phyloP scores from a whole-genome alignment of 2,329 filamentous ascomycete species.

The Venturia pyrina region DNA sequence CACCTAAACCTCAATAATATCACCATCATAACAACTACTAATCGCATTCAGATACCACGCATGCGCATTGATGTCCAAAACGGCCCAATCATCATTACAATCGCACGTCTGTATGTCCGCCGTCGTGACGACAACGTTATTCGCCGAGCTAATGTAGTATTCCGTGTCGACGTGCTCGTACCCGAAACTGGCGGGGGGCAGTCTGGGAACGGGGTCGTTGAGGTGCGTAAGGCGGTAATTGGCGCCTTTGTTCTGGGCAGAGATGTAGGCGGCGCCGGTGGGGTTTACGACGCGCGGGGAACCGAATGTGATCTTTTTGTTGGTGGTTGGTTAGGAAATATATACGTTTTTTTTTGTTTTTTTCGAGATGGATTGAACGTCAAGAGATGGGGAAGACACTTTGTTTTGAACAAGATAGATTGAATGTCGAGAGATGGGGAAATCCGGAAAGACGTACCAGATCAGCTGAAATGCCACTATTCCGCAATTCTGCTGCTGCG shows the following conservation, averaged over 20 bases:
- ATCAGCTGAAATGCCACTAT: slow-evolving; percentile 38
- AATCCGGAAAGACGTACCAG: slow-evolving; percentile 23
- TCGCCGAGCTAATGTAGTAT: slow-evolving; percentile 39
- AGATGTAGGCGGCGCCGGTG: slow-evolving; percentile 45
- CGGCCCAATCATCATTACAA: slow-evolving; percentile 22
- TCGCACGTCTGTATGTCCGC: slow-evolving; percentile 18
- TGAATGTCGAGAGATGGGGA: background rate
- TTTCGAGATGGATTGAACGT: too few species aligned
- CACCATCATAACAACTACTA: slow-evolving; percentile 18
- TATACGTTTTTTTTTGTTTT: background rate
- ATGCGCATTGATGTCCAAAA: slow-evolving; percentile 23
- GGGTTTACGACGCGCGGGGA: slow-evolving; percentile 55
- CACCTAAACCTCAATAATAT: slow-evolving; percentile 5
- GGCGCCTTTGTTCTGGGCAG: slow-evolving; percentile 36
- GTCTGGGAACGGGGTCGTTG: slow-evolving; percentile 56
- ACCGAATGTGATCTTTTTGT: slow-evolving; percentile 44
- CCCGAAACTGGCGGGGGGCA: slow-evolving; percentile 51
- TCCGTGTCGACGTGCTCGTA: slow-evolving; percentile 62
- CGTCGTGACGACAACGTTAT: slow-evolving; percentile 16
- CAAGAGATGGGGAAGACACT: background rate
- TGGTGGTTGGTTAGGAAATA: slow-evolving; percentile 27
- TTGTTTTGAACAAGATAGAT: background rate
- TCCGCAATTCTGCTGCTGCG: slow-evolving; percentile 47
- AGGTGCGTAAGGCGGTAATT: slow-evolving; percentile 58
- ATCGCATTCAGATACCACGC: slow-evolving; percentile 28